Base-by-base conservation (phyloP, 2,329 filamentous ascomycete genomes). In the Penicillium nordicum region DNA sequence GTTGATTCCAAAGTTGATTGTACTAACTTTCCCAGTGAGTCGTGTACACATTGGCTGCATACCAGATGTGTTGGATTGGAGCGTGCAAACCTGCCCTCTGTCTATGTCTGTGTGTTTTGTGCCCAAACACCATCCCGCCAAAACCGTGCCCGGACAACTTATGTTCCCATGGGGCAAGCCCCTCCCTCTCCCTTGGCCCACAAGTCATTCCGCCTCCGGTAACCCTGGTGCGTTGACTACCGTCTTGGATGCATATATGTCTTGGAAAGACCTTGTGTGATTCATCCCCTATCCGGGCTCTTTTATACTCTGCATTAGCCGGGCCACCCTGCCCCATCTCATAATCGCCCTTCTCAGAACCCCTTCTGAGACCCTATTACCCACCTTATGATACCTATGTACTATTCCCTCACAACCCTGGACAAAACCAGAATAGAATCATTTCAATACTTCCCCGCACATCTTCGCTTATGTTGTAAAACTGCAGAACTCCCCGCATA, bases 21-120 rank as follows among this genome's bases (percentile, higher is more conserved):
- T 59, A 32, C 54, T 63, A 40, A 62, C 53, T 27, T 10, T 47
- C 53, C 25, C 59, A 80, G 84, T 71, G 81, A 84, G 68, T 82
- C 80, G 25, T 87, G 84, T 72, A 80, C 76, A n/a, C 84, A 85
- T 63, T 87, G 82, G 80, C 74, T 84, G 30, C 84, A 87, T 64
- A 80, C 80, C 32, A 76, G 76, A 53, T 87, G 84, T 63, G 77
- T 85, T 23, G 82, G 83, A 2, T 69, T 85, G 16, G 78, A 80
- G 54, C 69, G 74, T 18, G 74, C 76, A 37, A 78, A 76, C 51
- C 70, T 80, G 23, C 71, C 76, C 10, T 76, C 77, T 1, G 71
- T 79, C 30, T 82, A 81, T 61, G 75, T 81, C 12, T 83, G 81
- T 65, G 69, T 78, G 40, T 80, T 80, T 57, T 83, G 81, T 63